These are phyloP conservation scores for Lagerstroemia speciosa DNA, from an alignment of 345 rosid genomes.

Conservation along the genomic window DNA sequence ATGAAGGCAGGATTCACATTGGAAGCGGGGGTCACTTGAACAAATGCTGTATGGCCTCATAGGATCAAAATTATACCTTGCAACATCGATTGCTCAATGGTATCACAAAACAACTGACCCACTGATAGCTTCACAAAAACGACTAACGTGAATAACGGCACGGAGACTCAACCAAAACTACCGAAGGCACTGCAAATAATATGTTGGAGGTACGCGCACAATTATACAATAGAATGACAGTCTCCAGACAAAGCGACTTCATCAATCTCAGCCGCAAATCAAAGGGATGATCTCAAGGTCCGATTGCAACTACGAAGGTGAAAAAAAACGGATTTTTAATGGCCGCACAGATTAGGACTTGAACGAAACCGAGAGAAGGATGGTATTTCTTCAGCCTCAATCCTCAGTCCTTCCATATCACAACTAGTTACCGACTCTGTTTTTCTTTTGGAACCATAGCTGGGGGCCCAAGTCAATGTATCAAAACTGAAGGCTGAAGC, in stretches of 20 bases:
- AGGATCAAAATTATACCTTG: not conserved
- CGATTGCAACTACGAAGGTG: not conserved
- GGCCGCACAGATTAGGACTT: not conserved
- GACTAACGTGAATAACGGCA: no score
- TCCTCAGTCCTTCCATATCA: not conserved
- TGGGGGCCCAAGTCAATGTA: no score
- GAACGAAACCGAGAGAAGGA: not conserved
- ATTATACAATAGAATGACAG: no score
- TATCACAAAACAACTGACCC: not conserved
- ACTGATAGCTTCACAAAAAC: no score
- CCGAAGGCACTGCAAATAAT: no score
- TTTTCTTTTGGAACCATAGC: not conserved
- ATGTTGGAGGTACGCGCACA: not conserved
- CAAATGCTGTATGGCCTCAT: no score
- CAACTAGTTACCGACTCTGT: not conserved
- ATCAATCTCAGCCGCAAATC: not conserved
- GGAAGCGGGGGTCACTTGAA: no score
- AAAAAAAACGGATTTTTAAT: not conserved
- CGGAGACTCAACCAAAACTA: no score
- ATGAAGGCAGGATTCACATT: not conserved
- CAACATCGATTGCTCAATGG: not conserved
- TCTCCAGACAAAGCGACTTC: not conserved
- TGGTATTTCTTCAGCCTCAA: not conserved
- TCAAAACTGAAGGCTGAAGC: no score
- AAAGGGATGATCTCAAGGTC: not conserved